Base-by-base conservation (phyloP, 495 filamentous ascomycete species). In the Haplographium delicatum region DNA sequence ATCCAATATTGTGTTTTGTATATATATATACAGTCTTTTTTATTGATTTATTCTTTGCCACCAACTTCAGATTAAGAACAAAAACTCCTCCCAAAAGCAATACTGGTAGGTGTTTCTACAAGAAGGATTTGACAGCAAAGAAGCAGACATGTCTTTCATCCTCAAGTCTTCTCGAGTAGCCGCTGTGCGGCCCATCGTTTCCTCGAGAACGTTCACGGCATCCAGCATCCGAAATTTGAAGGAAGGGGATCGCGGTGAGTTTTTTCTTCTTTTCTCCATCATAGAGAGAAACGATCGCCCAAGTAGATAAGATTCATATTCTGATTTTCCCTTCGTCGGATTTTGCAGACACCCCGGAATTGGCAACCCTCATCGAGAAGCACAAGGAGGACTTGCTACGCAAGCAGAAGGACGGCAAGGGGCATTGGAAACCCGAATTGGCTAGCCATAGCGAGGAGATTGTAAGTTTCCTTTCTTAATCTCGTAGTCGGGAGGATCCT, bases 391-490 rank as follows among this genome's bases (percentile, higher is more conserved):
- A 88, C 41, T 75, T 78, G 28, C 53, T 95, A 47, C 67, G 74
- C 60, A 82, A 83, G 70, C 74, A 81, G 44, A 86, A 86, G 69
- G 70, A 80, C 10, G 90, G 90, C 18, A 82, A 84, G 66, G 86
- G 72, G 10, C 76, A 89, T 56, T 95, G 90, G 90, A 86, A 86
- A 66, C 71, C 81, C 16, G 83, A 87, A 62, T 67, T 96, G 47
- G 86, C 87, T 4, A 86, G 80, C 51, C 78, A 87, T 62, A 88
- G 83, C 59, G 90, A 96, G 74, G 82, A 83, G 54, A 81, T 81
- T 60, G 81, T 96, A 54, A 72, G 72, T 69, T 23, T 19, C 20
- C 39, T 10, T 43, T 5, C 10, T 23, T 43, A 23, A n/a, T 20
- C 23, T 7, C 6, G 16, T 24, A 10, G 9, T 23, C 1, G 8